Percentiles rank a stretch among this genome's conserved stretches.
Conservation (phyloP, 2,329 filamentous ascomycete genomes). For the Chrysosporium queenslandicum region DNA sequence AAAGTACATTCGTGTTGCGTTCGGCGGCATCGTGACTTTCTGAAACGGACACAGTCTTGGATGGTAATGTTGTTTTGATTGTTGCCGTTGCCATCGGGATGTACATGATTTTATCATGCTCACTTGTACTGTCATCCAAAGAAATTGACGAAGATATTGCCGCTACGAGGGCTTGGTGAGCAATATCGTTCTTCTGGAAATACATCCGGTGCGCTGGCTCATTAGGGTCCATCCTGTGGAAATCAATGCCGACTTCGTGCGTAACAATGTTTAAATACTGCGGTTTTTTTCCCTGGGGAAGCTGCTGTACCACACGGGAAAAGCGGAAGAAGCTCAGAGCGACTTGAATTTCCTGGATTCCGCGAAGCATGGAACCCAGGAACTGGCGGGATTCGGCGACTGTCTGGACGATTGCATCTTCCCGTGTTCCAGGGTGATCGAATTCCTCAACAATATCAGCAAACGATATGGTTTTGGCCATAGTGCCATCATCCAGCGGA, state of each 20-base stretch:
- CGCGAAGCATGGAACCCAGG: constrained; percentile 74
- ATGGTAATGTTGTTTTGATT: constrained; percentile 84
- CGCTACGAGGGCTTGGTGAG: constrained; percentile 85
- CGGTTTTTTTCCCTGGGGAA: constrained; percentile 57
- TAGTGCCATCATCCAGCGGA: neutral
- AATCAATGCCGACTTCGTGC: constrained; percentile 90
- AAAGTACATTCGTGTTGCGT: constrained; percentile 89
- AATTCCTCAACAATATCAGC: constrained; percentile 65
- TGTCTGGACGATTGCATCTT: constrained; percentile 63
- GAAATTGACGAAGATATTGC: constrained; percentile 88
- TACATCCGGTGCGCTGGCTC: constrained; percentile 98
- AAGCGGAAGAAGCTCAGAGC: constrained; percentile 84
- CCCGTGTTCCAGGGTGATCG: constrained; percentile 53
- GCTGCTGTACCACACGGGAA: constrained; percentile 63
- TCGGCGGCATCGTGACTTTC: constrained; percentile 63
- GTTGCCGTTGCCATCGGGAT: constrained; percentile 96
- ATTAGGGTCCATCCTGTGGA: constrained; percentile 81
- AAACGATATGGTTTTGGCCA: constrained; percentile 52
- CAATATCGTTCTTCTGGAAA: constrained; percentile 83
- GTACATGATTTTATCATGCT: constrained; percentile 79
- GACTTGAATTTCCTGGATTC: constrained; percentile 93
- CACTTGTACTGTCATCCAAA: constrained; percentile 77
- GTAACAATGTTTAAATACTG: constrained; percentile 80
- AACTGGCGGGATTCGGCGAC: constrained; percentile 92
- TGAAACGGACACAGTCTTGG: constrained; percentile 78